Conservation (phyloP, 331 rosid genomes). For the Quercus lobata region DNA sequence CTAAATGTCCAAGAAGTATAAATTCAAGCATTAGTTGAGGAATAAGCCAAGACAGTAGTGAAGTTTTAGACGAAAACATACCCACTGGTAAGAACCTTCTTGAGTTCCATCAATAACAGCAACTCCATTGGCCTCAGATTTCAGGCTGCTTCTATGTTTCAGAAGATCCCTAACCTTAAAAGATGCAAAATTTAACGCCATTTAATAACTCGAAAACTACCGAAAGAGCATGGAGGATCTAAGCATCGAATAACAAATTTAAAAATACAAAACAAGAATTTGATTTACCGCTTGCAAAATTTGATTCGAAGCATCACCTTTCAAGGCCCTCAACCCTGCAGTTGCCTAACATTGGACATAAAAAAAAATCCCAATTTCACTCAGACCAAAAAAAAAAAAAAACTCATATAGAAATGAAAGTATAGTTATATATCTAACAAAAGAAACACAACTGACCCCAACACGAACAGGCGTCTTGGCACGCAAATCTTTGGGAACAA, state of each 20-base stretch:
- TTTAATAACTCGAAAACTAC: background rate
- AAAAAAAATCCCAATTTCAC: constrained; percentile 13
- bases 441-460: constrained; percentile 53
- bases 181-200: constrained; percentile 1
- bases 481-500: constrained; percentile 74
- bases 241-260: background rate
- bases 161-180: constrained; percentile 82
- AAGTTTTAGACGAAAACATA: constrained; percentile 37
- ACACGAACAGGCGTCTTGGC: constrained; percentile 87
- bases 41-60: background rate
- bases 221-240: background rate
- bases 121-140: constrained; percentile 51
- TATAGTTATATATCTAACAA: too few relatives aligned
- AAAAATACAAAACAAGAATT: background rate
- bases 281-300: constrained; percentile 81
- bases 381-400: background rate
- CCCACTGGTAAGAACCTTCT: constrained; percentile 98
- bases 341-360: constrained; percentile 63
- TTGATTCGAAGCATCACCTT: constrained; percentile 73
- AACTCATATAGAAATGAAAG: background rate
- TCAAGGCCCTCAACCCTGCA: constrained; percentile 88
- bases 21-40: background rate
- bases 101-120: constrained; percentile 91
- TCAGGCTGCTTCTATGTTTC: constrained; percentile 54
- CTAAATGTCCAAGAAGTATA: background rate